A percentile compares a stretch with the other conserved stretches of the same genome.
Conservation (phyloP, 306 rosid genomes). For the Macrotyloma uniflorum region DNA sequence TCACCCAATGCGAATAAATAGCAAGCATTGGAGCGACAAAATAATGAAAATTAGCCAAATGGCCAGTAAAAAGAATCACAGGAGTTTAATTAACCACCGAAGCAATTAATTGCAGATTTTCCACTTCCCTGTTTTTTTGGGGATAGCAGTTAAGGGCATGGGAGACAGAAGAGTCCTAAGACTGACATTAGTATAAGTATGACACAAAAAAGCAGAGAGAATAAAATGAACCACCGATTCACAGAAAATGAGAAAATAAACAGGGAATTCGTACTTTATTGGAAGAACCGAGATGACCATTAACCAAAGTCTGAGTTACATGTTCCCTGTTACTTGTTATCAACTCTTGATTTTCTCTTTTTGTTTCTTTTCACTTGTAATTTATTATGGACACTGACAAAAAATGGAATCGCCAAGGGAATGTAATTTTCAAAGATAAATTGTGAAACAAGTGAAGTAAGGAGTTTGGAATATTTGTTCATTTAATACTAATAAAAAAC, state of each 20-base stretch:
- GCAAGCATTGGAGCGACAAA: not conserved
- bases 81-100: not conserved
- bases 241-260: not conserved
- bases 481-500: too few species aligned
- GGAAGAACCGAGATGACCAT: not conserved
- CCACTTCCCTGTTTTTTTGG: not conserved
- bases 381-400: too few species aligned
- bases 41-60: slow-evolving; percentile 13
- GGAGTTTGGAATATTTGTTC: too few species aligned
- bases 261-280: not conserved
- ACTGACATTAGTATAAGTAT: not conserved
- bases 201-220: not conserved
- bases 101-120: not conserved
- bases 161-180: not conserved
- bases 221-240: not conserved
- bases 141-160: not conserved
- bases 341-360: not conserved
- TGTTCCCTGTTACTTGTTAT: too few species aligned
- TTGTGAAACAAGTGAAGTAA: too few species aligned
- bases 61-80: slow-evolving; percentile 3
- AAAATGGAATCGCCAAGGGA: too few species aligned
- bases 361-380: too few species aligned
- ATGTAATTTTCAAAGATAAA: too few species aligned
- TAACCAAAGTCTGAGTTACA: not conserved
- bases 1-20: not conserved